Evolutionary conservation across 2,329 filamentous ascomycete genomes (phyloP), one percentile per base, ranked within the genome.

Genomic region (Diplodia intermedia): DNA sequence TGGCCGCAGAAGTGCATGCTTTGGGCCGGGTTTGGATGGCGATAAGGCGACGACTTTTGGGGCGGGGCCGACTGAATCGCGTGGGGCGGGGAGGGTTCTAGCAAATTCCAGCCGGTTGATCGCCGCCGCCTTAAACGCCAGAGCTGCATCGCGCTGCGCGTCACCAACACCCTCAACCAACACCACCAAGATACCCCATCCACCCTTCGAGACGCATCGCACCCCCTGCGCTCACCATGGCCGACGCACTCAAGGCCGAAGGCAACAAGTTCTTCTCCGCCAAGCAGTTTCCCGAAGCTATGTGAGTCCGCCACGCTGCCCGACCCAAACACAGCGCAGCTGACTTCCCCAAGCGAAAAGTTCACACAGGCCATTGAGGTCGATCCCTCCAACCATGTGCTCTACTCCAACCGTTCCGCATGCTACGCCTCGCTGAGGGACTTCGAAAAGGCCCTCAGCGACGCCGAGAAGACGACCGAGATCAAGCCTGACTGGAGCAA

Each of bases 401-500:
- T 99, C 68, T 99, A 94, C 86, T 98, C 94, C 77, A 99, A 99
- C 83, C 90, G 95, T 73, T 98, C 95, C 36, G 95, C 88, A 69
- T 86, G 88, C 57, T 89, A 97, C 77, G 92, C 94, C 54, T 97
- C 95, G 65, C 91, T 97, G 81, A 92, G 90, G 80, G 89, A 98
- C 69, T 99, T 91, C 85, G 84, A 91, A 71, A 87, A 90, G 73
- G 95, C 95, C 23, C 84, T 98, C 31, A 86, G 91, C 71, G 95
- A 99, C 85, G 95, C 95, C 68, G 90, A 90, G 77, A 97, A 97
- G 86, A 95, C 93, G 3, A 96, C 91, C 67, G 88, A 97, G 81
- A 85, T 99, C 79, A 98, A 99, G 86, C 91, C 94, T 14, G 95
- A 98, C 84, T 99, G 95, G 95, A 89, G 93, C 69, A 98, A 98